Evolutionary conservation across 2,329 filamentous ascomycete species (phyloP).

Genomic region (Coniella vitis): DNA sequence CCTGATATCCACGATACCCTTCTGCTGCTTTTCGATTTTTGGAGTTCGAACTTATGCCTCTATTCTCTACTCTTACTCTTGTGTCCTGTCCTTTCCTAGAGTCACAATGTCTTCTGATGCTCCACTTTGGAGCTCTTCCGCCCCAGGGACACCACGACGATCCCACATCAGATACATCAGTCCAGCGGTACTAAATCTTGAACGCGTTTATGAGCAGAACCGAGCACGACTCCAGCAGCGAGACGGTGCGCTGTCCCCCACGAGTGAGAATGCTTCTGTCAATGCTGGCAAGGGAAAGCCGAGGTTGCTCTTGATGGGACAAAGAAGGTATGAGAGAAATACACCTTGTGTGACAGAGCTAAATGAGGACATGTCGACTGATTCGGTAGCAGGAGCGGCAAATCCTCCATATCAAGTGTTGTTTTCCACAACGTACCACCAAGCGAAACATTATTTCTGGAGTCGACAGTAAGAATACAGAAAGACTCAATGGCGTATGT

Average conservation of each 20-base stretch:
- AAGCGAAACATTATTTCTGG: constrained; percentile 90
- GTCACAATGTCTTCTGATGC: constrained; percentile 22
- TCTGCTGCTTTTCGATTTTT: background rate
- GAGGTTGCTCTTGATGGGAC: constrained; percentile 86
- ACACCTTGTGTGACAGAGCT: background rate
- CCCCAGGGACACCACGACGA: constrained; percentile 22
- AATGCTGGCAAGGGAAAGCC: constrained; percentile 62
- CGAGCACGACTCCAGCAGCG: constrained; percentile 43
- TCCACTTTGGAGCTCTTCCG: constrained; percentile 15
- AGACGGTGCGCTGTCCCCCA: constrained; percentile 37
- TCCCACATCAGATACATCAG: constrained; percentile 36
- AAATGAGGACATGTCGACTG: constrained; percentile 10
- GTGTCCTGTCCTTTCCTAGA: background rate
- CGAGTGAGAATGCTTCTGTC: constrained; percentile 34
- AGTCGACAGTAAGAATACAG: constrained; percentile 89
- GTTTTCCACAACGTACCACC: constrained; percentile 98
- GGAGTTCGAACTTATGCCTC: background rate
- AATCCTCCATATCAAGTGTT: constrained; percentile 96
- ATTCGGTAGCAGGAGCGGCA: constrained; percentile 66
- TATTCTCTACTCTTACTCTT: background rate
- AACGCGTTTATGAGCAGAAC: constrained; percentile 57
- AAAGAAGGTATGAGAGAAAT: constrained; percentile 64
- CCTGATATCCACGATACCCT: background rate
- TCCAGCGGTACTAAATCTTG: constrained; percentile 56
- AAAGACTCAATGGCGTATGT: constrained; percentile 92